Base-by-base conservation (phyloP, 192 early-diverging fungal species). In the Pilaira anomala region DNA sequence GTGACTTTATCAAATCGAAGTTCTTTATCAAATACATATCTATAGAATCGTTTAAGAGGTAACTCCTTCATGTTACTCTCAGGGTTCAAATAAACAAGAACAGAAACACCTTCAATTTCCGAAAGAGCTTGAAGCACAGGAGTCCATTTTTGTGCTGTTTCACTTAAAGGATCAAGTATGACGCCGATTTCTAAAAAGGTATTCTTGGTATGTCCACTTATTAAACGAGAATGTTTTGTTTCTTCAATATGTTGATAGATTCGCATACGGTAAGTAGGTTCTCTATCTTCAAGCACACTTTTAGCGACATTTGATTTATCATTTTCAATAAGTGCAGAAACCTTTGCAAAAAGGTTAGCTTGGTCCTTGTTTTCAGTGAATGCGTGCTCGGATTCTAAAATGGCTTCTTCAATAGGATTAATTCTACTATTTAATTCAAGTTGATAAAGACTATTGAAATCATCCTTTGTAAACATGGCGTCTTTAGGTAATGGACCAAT, bases 11-110 rank as follows among this genome's bases (percentile, higher is more conserved):
- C 84, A 77, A 95, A 96, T 26, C 67, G 66, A 3, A 85, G 83
- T 40, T 81, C 73, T 3, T 74, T 68, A 12, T 84, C 78, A 58
- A 88, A 80, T 18, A 94, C 86, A 73, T 93, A 97, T 44, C 94
- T 85, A 68, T 97, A 98, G 75, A 96, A 97, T 12, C 93, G 77
- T 50, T 87, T 91, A 22, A 96, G 67, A 0, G 95, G 93, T 6
- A 93, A 65, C 54, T 91, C 87, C 1, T 77, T 80, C 16, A 87
- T 18, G 13, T 66, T 60, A 0, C 66, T 41, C 6, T 62, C 19
- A 7, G 93, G 92, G 39, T 85, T 86, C 45, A 96, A 70, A 53
- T 85, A 78, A 16, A 98, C 67, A 42, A 87, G 73, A 5, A 96
- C 72, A 54, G 79, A 77, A 7, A 88, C 85, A 19, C 82, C 77